Percentiles rank a stretch among this genome's conserved stretches.
These are phyloP conservation scores for Fraxinus baroniana DNA, from an alignment of 305 asterid species.

Conservation along the genomic window DNA sequence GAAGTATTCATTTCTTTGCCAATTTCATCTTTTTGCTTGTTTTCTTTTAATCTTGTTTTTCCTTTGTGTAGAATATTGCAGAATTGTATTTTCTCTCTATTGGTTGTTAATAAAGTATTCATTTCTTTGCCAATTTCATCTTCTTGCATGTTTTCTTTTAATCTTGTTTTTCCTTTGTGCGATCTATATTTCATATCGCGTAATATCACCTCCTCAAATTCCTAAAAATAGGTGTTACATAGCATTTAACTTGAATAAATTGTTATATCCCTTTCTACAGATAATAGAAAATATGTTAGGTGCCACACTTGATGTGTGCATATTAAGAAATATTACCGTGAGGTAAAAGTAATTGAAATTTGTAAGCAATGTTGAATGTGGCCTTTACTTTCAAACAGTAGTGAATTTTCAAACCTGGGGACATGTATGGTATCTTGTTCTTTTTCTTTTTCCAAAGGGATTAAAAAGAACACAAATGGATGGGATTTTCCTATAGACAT, in stretches of 20 bases:
- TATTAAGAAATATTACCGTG: not conserved
- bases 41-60: no score
- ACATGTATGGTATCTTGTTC: not conserved
- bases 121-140: no score
- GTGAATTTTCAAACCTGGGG: not conserved
- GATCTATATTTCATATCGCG: no score
- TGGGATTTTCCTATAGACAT: not conserved
- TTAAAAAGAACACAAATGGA: not conserved
- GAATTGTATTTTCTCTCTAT: no score
- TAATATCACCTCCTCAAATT: no score
- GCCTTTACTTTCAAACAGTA: not conserved
- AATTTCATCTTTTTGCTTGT: no score
- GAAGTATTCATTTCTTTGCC: no score
- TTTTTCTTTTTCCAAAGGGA: not conserved
- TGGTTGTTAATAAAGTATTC: no score
- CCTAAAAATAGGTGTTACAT: not conserved
- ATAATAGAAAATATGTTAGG: not conserved
- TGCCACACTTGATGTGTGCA: not conserved
- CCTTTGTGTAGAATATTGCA: no score
- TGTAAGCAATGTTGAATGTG: not conserved
- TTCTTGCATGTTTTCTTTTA: no score
- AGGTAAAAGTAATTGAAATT: not conserved
- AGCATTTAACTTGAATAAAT: slow-evolving; percentile 7
- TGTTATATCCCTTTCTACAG: slow-evolving; percentile 9
- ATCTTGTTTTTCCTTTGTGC: no score